Percentiles rank a stretch among this genome's conserved stretches.
phyloP scores from a whole-genome alignment of 2,329 filamentous ascomycete species.

The Orbilia oligospora region DNA sequence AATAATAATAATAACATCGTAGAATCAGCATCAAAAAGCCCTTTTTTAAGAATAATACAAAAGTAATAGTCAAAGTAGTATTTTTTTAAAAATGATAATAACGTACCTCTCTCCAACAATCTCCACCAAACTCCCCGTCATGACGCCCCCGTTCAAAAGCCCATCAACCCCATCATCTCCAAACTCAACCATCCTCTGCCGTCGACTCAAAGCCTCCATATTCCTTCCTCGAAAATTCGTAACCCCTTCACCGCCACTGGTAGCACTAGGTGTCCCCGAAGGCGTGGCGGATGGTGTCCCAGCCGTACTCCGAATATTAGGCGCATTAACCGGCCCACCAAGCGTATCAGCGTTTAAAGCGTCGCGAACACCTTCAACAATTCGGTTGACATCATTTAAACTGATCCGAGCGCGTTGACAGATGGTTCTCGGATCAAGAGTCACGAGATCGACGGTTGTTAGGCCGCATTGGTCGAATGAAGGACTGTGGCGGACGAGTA shows the following conservation, averaged over 20 bases:
- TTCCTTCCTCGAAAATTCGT: conserved; percentile 64
- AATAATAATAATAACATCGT: too few relatives aligned
- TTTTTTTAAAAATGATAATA: not conserved
- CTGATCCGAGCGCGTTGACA: conserved; percentile 88
- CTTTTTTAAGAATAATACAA: too few relatives aligned
- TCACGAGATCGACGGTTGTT: conserved; percentile 86
- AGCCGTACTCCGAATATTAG: not conserved
- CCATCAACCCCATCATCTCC: conserved; percentile 81
- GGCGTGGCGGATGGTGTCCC: conserved; percentile 3
- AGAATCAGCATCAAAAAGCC: conserved; percentile 23
- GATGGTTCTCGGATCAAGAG: conserved; percentile 84
- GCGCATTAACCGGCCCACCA: conserved; percentile 65
- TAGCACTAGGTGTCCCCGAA: conserved; percentile 38
- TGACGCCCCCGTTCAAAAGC: conserved; percentile 82
- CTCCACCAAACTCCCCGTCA: conserved; percentile 85
- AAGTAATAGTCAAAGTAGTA: too few relatives aligned
- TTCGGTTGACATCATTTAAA: conserved; percentile 81
- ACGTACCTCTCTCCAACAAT: conserved; percentile 86
- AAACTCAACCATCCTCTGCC: conserved; percentile 77
- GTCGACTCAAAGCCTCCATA: conserved; percentile 67
- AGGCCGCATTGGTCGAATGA: conserved; percentile 83
- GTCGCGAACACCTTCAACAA: conserved; percentile 77
- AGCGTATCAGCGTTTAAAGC: conserved; percentile 77
- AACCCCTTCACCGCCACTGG: conserved; percentile 26
- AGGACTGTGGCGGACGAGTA: conserved; percentile 78